Conservation (phyloP, 441 rosid species). For the Bruguiera hainesii region DNA sequence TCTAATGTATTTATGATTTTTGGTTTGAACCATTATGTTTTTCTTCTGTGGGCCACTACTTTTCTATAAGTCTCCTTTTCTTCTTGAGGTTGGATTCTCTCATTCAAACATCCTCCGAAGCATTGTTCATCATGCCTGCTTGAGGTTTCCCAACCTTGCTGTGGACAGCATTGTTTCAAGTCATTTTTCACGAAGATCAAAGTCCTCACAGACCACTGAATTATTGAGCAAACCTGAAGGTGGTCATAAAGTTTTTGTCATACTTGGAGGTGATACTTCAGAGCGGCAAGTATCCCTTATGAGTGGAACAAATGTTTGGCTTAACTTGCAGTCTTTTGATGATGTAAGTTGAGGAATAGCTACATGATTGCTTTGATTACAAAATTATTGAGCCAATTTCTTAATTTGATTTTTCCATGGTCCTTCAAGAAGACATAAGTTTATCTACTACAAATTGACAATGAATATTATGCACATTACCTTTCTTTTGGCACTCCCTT, state of each 20-base stretch:
- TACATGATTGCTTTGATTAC: conserved; percentile 8
- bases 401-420: background rate
- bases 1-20: conserved; percentile 1
- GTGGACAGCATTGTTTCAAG: conserved; percentile 38
- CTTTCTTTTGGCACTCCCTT: no score
- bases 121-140: conserved; percentile 67
- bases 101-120: conserved; percentile 86
- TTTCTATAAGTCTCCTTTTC: conserved; percentile 12
- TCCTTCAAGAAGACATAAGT: background rate
- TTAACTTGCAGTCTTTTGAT: conserved; percentile 71
- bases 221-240: conserved; percentile 32
- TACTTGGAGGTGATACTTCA: conserved; percentile 92
- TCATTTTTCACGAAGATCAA: conserved; percentile 35
- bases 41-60: conserved; percentile 11
- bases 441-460: no score
- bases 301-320: conserved; percentile 98
- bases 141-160: conserved; percentile 70
- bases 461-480: no score
- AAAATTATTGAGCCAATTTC: background rate
- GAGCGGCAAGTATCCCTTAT: conserved; percentile 98
- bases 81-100: conserved; percentile 87
- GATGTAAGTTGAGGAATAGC: conserved; percentile 55
- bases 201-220: conserved; percentile 26
- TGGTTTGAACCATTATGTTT: conserved; percentile 2
- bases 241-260: conserved; percentile 59